phyloP scores from a whole-genome alignment of 2,329 filamentous ascomycete genomes.

The Aureobasidium leucospermi region DNA sequence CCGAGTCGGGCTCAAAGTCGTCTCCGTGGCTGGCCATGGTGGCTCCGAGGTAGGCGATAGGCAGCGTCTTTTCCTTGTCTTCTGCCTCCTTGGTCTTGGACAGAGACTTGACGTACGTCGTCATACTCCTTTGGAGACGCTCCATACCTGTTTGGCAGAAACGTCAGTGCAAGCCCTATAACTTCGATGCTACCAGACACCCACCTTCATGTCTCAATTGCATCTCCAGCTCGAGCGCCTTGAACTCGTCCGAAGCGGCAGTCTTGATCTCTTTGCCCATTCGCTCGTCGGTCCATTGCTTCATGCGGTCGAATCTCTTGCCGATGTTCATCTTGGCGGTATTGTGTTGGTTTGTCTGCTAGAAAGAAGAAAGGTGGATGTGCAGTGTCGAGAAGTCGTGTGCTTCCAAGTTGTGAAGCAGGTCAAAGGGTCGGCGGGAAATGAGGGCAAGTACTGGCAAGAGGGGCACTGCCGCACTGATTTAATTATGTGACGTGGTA shows the following conservation, averaged over 20 bases:
- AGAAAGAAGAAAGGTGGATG: neutral
- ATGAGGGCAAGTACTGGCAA: conserved; percentile 7
- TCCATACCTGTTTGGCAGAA: conserved; percentile 63
- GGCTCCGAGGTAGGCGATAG: conserved; percentile 70
- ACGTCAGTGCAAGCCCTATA: neutral
- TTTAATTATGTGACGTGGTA: conserved; percentile 11
- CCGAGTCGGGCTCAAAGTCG: conserved; percentile 83
- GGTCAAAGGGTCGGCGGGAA: neutral
- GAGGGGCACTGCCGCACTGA: conserved; percentile 5
- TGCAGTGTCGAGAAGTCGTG: neutral
- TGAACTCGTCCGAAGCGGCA: conserved; percentile 82
- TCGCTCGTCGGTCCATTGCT: conserved; percentile 96
- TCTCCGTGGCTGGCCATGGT: conserved; percentile 86
- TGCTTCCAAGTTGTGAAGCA: neutral
- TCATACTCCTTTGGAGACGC: conserved; percentile 78
- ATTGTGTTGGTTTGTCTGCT: neutral
- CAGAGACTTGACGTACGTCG: conserved; percentile 77
- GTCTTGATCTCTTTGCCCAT: conserved; percentile 92
- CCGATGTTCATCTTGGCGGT: conserved; percentile 47
- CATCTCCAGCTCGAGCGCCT: conserved; percentile 84
- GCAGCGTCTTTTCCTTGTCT: conserved; percentile 80
- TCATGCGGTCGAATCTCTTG: conserved; percentile 91
- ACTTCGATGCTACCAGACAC: conserved; percentile 19
- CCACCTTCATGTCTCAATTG: conserved; percentile 77
- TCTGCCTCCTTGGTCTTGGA: conserved; percentile 77